A percentile compares a stretch with the other conserved stretches of the same genome.
These are phyloP conservation scores for Trametopsis cervina DNA, from an alignment of 768 basidiomycete species.

Conservation along the genomic window DNA sequence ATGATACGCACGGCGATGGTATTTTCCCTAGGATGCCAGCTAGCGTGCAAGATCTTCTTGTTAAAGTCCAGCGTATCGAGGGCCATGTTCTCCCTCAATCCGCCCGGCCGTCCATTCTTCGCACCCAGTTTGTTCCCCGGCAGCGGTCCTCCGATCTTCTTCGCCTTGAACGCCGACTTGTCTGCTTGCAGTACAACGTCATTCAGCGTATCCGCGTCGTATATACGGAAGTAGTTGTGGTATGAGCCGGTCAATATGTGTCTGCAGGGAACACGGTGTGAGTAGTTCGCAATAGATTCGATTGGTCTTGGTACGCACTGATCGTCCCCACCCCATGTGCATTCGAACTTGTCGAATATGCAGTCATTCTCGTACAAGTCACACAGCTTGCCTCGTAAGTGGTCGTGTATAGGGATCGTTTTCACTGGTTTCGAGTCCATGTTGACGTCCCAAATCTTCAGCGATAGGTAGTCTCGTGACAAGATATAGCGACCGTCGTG, in stretches of 20 bases:
- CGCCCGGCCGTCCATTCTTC: conserved; percentile 74
- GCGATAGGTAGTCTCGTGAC: conserved; percentile 91
- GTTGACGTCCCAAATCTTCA: conserved; percentile 99
- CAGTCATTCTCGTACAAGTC: conserved; percentile 99
- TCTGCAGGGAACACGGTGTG: conserved; percentile 34
- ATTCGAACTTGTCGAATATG: conserved; percentile 99
- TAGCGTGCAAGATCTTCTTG: conserved; percentile 94
- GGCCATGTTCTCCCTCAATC: conserved; percentile 84
- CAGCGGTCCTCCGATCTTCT: conserved; percentile 90
- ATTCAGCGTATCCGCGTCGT: conserved; percentile 76
- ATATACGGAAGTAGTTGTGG: conserved; percentile 99
- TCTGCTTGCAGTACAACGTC: conserved; percentile 97
- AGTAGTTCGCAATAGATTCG: conserved; percentile 8
- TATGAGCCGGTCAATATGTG: conserved; percentile 98
- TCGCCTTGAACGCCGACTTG: conserved; percentile 98
- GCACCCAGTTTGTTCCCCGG: conserved; percentile 57
- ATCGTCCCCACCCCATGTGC: conserved; percentile 95
- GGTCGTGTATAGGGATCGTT: conserved; percentile 98
- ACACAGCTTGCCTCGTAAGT: conserved; percentile 93
- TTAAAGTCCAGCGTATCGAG: conserved; percentile 85
- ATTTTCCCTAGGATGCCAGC: conserved; percentile 98
- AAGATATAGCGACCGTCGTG: conserved; percentile 96
- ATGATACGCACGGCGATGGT: conserved; percentile 80
- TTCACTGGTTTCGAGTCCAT: conserved; percentile 97
- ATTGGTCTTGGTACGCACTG: conserved; percentile 52